Percentiles rank a stretch among this genome's conserved stretches.
These are phyloP conservation scores for Fagus crenata DNA, from an alignment of 306 rosid genomes.

Conservation along the genomic window DNA sequence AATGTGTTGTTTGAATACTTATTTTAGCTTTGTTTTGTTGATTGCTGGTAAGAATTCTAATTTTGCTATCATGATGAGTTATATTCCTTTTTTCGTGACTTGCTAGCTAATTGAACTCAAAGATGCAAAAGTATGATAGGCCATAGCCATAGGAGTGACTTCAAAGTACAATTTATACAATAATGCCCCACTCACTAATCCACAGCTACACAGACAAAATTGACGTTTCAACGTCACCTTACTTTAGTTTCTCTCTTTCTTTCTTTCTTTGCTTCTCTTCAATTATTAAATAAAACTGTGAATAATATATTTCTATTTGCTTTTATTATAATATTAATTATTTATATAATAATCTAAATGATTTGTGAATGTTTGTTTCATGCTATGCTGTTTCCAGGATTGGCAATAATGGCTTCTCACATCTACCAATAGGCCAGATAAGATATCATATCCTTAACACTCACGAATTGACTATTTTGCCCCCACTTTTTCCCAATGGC, in stretches of 20 bases:
- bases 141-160: background rate
- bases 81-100: background rate
- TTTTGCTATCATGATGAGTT: background rate
- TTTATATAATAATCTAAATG: background rate
- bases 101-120: background rate
- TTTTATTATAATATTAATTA: background rate
- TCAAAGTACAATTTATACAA: background rate
- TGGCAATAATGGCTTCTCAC: slow-evolving; percentile 39
- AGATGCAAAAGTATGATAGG: background rate
- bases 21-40: background rate
- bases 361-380: slow-evolving; percentile 30
- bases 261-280: too few species aligned
- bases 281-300: too few species aligned
- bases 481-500: slow-evolving; percentile 52
- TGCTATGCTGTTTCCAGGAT: slow-evolving; percentile 41
- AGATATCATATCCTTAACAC: background rate
- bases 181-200: background rate
- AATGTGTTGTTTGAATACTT: background rate
- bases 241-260: background rate
- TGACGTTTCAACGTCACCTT: slow-evolving; percentile 8
- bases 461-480: slow-evolving; percentile 35
- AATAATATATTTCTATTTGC: background rate
- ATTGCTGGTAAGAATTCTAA: background rate
- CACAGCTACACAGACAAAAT: background rate
- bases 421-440: slow-evolving; percentile 10